A percentile compares a stretch with the other conserved stretches of the same genome.
Evolutionary conservation across 2,329 filamentous ascomycete genomes (phyloP).

Genomic region (Dryadomyces sulphureus): DNA sequence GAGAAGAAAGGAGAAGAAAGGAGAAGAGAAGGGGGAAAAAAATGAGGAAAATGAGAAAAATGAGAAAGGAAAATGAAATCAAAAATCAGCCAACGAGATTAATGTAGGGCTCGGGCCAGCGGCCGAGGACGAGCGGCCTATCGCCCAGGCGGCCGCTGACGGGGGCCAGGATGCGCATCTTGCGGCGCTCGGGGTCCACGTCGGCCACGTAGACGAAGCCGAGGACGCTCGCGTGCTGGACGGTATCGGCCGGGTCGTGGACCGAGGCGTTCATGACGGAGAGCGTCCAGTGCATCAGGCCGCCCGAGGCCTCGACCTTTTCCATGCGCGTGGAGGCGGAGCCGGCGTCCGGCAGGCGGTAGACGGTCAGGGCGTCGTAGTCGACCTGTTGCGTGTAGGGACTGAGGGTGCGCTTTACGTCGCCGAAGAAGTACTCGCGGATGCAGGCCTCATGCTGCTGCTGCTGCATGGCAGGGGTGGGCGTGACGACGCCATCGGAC

Average conservation of each 20-base stretch:
- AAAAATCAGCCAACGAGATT: conserved; percentile 56
- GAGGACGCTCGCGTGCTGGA: conserved; percentile 72
- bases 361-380: conserved; percentile 60
- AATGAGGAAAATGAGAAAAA: too few species aligned
- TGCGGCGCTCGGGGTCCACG: conserved; percentile 71
- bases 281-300: conserved; percentile 67
- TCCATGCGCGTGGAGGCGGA: conserved; percentile 28
- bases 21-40: too few species aligned
- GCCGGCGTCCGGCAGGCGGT: conserved; percentile 41
- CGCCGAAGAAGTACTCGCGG: conserved; percentile 90
- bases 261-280: conserved; percentile 68
- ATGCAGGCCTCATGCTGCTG: conserved; percentile 61
- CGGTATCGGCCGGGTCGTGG: conserved; percentile 53
- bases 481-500: conserved; percentile 70
- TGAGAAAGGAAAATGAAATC: too few species aligned
- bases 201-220: conserved; percentile 89
- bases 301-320: conserved; percentile 47
- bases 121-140: conserved; percentile 68
- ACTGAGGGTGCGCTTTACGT: conserved; percentile 58
- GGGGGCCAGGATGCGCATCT: conserved; percentile 69
- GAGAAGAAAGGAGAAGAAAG: too few species aligned
- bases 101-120: conserved; percentile 73
- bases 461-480: conserved; percentile 61
- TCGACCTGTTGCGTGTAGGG: conserved; percentile 78
- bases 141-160: conserved; percentile 69